These are phyloP conservation scores for Blastocystis sp. DNA, from an alignment of 352 stramenopile genomes.

Conservation along the genomic window DNA sequence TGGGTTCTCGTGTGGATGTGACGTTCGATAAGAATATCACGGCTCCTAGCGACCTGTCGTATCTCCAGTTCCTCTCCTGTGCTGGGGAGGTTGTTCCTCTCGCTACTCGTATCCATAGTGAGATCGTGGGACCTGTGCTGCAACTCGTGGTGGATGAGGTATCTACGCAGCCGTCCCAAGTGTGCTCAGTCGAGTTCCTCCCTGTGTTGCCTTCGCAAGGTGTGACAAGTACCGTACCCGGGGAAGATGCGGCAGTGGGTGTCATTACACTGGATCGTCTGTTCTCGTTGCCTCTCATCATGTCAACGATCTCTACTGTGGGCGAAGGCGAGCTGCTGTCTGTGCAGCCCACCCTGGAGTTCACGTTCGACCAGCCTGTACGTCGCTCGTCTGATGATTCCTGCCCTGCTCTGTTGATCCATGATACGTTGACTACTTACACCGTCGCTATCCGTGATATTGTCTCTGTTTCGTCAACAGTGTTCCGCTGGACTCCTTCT, in stretches of 20 bases:
- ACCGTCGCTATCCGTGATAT: neutral
- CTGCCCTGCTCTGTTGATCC: neutral
- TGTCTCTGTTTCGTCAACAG: neutral
- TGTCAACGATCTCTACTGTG: neutral
- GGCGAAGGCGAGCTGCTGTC: neutral
- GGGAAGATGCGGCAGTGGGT: neutral
- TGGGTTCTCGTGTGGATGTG: neutral
- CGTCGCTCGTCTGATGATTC: too few relatives aligned
- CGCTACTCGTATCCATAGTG: neutral
- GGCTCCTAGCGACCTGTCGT: neutral
- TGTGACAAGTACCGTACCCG: neutral
- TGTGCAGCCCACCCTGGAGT: neutral
- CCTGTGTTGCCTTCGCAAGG: neutral
- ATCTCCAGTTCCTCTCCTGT: neutral
- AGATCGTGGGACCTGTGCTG: neutral
- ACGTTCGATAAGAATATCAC: neutral
- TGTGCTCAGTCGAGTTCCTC: neutral
- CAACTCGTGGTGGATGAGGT: neutral
- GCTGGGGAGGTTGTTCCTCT: neutral
- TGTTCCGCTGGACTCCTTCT: neutral
- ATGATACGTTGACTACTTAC: neutral
- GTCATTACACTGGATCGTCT: neutral
- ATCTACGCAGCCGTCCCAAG: neutral
- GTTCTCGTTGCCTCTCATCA: neutral
- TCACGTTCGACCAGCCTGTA: conserved; percentile 11